phyloP scores from a whole-genome alignment of 2,329 filamentous ascomycete genomes.

The Pseudogymnoascus sp. region DNA sequence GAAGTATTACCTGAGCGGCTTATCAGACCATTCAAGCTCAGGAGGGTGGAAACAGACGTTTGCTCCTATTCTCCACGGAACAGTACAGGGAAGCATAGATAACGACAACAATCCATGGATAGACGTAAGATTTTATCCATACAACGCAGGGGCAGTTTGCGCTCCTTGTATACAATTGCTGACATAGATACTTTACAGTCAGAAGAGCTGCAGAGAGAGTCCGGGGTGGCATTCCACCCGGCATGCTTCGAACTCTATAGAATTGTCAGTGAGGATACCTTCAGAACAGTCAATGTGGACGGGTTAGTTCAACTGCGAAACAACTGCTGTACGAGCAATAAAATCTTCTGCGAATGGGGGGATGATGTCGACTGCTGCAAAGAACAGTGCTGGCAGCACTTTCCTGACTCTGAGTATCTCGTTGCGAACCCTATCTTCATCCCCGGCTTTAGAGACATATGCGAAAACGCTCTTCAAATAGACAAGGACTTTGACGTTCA shows the following conservation, averaged over 20 bases:
- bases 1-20: not conserved
- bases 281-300: slow-evolving; percentile 10
- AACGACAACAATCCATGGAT: not conserved
- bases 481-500: not conserved
- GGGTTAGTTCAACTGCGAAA: slow-evolving; percentile 10
- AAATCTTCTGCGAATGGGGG: not conserved
- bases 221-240: slow-evolving; percentile 17
- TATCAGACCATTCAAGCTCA: not conserved
- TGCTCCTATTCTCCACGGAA: not conserved
- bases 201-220: slow-evolving; percentile 8
- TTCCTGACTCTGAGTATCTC: slow-evolving; percentile 17
- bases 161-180: not conserved
- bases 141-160: not conserved
- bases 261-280: not conserved
- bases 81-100: not conserved
- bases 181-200: not conserved
- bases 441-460: slow-evolving; percentile 16
- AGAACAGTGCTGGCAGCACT: slow-evolving; percentile 14
- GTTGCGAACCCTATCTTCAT: slow-evolving; percentile 22
- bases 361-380: not conserved
- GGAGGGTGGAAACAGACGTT: not conserved
- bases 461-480: slow-evolving; percentile 8
- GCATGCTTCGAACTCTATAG: slow-evolving; percentile 18
- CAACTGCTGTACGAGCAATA: not conserved
- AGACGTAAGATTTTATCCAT: not conserved